Percentiles rank a stretch among this genome's conserved stretches.
phyloP scores from a whole-genome alignment of 352 stramenopile species.

The Pythium phragmitis region DNA sequence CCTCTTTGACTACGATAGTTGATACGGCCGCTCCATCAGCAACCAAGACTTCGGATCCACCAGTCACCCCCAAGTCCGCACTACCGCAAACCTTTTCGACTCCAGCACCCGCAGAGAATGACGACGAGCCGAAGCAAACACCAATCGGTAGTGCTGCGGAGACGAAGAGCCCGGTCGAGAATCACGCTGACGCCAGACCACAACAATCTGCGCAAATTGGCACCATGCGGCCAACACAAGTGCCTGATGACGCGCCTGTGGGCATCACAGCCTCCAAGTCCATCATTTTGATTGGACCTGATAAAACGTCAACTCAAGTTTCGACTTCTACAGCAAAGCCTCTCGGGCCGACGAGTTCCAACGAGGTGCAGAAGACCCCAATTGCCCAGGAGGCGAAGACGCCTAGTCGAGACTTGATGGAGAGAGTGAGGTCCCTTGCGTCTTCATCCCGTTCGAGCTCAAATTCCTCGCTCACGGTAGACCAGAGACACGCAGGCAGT shows the following conservation, averaged over 20 bases:
- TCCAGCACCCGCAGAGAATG: not conserved
- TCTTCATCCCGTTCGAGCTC: constrained; percentile 26
- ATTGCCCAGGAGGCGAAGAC: constrained; percentile 6
- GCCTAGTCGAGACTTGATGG: constrained; percentile 21
- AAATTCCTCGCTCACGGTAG: constrained; percentile 11
- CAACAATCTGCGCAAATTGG: not conserved
- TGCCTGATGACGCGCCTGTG: not conserved
- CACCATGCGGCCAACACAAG: not conserved
- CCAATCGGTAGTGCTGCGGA: not conserved
- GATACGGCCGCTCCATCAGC: not conserved
- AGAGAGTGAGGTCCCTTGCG: constrained; percentile 18
- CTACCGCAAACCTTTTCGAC: not conserved
- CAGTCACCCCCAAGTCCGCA: not conserved
- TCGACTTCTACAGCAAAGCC: not conserved
- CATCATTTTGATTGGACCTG: not conserved
- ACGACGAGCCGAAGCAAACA: not conserved
- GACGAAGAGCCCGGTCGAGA: not conserved
- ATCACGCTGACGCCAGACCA: not conserved
- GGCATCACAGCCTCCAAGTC: not conserved
- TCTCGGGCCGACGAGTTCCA: not conserved
- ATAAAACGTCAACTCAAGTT: not conserved
- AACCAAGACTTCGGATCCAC: not conserved
- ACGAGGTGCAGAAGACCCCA: not conserved
- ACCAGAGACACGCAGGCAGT: constrained; percentile 16
- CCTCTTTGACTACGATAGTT: not conserved